A percentile compares a stretch with the other conserved stretches of the same genome.
Conservation (phyloP, 768 basidiomycete genomes). For the Candolleomyces aberdarensis region DNA sequence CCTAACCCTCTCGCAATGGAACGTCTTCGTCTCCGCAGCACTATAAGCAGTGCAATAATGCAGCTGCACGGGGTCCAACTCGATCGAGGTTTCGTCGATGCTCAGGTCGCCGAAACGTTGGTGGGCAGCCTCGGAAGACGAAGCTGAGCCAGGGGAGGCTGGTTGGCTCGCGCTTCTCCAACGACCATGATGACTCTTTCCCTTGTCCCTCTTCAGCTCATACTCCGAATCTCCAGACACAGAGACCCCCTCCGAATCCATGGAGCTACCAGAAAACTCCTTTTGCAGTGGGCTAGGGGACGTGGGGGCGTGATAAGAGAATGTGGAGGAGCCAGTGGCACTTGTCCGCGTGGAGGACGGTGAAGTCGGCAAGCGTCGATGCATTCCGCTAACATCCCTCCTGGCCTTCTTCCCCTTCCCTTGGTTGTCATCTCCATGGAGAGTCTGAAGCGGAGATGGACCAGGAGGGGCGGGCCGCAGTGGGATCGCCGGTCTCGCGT, state of each 20-base stretch:
- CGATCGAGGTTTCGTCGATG: constrained; percentile 9
- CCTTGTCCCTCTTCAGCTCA: too few species aligned
- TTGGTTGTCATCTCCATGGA: constrained; percentile 5
- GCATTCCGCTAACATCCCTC: constrained; percentile 15
- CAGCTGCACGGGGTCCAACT: constrained; percentile 47
- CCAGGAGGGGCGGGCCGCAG: constrained; percentile 43
- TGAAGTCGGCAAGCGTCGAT: constrained; percentile 41
- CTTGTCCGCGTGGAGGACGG: constrained; percentile 48
- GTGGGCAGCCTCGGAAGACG: too few species aligned
- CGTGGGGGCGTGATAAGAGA: constrained; percentile 51
- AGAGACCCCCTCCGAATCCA: background rate
- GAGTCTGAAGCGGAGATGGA: constrained; percentile 5
- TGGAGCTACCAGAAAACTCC: constrained; percentile 41
- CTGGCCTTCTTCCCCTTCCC: constrained; percentile 10
- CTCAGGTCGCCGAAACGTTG: too few species aligned
- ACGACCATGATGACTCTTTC: constrained; percentile 5
- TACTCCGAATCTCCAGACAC: constrained; percentile 16
- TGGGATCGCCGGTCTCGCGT: constrained; percentile 74
- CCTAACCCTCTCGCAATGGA: constrained; percentile 94
- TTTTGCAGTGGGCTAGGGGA: constrained; percentile 68
- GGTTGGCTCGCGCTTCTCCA: constrained; percentile 8
- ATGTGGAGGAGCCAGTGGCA: constrained; percentile 41
- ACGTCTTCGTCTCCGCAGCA: constrained; percentile 73
- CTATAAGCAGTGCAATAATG: constrained; percentile 76
- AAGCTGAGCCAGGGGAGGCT: background rate